phyloP scores from a whole-genome alignment of 495 filamentous ascomycete genomes.

The Penicillium crystallinum region DNA sequence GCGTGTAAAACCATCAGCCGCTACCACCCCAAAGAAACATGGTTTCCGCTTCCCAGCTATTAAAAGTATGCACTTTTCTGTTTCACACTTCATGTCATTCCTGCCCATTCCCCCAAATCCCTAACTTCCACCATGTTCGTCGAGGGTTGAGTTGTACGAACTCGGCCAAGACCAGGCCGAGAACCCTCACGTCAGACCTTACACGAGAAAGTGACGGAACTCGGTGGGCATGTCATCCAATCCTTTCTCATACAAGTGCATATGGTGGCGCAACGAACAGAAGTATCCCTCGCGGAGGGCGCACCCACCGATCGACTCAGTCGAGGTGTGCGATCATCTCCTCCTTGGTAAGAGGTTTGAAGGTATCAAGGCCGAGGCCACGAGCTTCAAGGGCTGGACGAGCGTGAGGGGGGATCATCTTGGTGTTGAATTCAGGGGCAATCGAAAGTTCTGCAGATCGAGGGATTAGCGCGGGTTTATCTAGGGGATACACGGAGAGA shows the following conservation, averaged over 20 bases:
- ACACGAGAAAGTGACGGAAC: constrained; percentile 33
- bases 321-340: constrained; percentile 98
- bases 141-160: constrained; percentile 8
- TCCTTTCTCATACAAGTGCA: constrained; percentile 20
- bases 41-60: constrained; percentile 26
- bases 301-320: constrained; percentile 51
- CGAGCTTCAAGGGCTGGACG: constrained; percentile 64
- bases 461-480: constrained; percentile 11
- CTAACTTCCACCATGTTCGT: constrained; percentile 11
- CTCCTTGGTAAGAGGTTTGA: constrained; percentile 81
- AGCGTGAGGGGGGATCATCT: constrained; percentile 81
- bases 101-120: constrained; percentile 11
- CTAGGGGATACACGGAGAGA: constrained; percentile 2
- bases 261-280: constrained; percentile 24
- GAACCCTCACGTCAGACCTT: constrained; percentile 28
- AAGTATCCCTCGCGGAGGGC: constrained; percentile 40
- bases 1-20: constrained; percentile 32
- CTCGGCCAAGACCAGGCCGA: constrained; percentile 1
- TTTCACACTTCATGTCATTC: constrained; percentile 15
- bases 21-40: constrained; percentile 20
- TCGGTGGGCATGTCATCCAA: constrained; percentile 33
- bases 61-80: constrained; percentile 23
- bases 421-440: constrained; percentile 74
- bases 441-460: constrained; percentile 80
- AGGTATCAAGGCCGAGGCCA: constrained; percentile 90